Base-by-base conservation (phyloP, 2,329 filamentous ascomycete genomes). In the Trichoderma guizhouense region DNA sequence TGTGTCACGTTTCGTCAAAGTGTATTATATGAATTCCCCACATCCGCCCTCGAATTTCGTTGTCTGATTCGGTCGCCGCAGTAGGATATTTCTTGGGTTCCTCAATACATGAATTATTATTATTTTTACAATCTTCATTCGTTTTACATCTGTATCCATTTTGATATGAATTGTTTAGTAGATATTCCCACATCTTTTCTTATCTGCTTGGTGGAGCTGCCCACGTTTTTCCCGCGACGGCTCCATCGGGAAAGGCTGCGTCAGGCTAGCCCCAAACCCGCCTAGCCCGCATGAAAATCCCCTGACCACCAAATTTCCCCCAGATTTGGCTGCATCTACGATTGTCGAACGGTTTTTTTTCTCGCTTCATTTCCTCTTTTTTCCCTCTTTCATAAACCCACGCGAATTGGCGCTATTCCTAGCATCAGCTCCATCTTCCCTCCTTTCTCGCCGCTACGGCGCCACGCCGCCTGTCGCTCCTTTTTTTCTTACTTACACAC, bases 301-400 rank as follows among this genome's bases (percentile, higher is more conserved):
- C 58, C 67, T 62, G 67, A 63, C 67, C 64, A 69, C 67, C 58
- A 64, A 71, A 71, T 66, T 64, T 66, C 62, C 69, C 69, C 69
- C 69, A 60, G 69, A 69, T 69, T 69, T 26, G 30, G n/a, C 7
- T 57, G 51, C 62, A 51, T 66, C 69, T 61, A 14, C 63, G 57
- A 71, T 67, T 62, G 28, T 60, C 62, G 36, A 58, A 21, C 47
- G 61, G 26, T 30, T 28, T 53, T 51, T 51, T 53, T 24, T 53
- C n/a, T 53, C 47, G 47, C 47, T 24, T 53, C 47, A 21, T 5
- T 43, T 53, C 21, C n/a, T 53, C n/a, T 53, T 62, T 36, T 61
- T 26, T n/a, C 53, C 39, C 64, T 58, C 47, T 36, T 60, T 7
- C 34, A 55, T 51, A 39, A 32, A 60, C 1, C 28, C 36, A 53